Base-by-base conservation (phyloP, 805 yeast genomes). In the Candida koratica region DNA sequence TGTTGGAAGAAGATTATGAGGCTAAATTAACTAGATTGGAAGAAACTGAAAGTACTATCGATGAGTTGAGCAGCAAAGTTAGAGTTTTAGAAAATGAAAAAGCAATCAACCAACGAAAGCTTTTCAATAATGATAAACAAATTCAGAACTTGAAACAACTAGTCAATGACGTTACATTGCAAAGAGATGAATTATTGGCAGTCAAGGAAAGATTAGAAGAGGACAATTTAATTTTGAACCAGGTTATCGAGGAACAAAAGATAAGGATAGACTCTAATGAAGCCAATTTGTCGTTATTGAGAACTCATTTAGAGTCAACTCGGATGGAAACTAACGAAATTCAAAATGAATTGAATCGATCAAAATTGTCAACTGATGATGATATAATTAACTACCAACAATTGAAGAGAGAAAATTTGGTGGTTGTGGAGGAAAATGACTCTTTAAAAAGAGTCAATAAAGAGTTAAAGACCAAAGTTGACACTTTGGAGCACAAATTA, bases 401-500 rank as follows among this genome's bases (percentile, higher is more conserved):
- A 12, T 46, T 65, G 22, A 53, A 78, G 41, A 72, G 73, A 29
- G 77, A 77, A 30, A 69, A 73, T 25, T 61, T 80, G 38, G 75
- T 78, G 33, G 56, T 79, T 4, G 59, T 66, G 16, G 86, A 84
- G 54, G 93, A 84, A 51, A 82, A 80, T 48, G 79, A 77, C 48
- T 72, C 82, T 1, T 52, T 83, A 28, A 74, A 72, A 17, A 79
- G 69, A 42, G 70, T 68, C 41, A 77, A 81, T 47, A 58, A 58
- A 23, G 76, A 77, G 32, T 56, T 83, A 43, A 67, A 61, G 35
- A 38, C 41, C 11, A 73, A 75, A 45, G 60, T 75, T 8, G 53
- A 62, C 18, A 64, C 60, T 5, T 49, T 75, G 17, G 79, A 79
- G 45, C 61, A 58, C 1, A 72, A 74, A 40, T 55, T 75, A 15